A percentile compares a stretch with the other conserved stretches of the same genome.
Conservation (phyloP, 1,284 basidiomycete species). For the Apiotrichum montevideense region DNA sequence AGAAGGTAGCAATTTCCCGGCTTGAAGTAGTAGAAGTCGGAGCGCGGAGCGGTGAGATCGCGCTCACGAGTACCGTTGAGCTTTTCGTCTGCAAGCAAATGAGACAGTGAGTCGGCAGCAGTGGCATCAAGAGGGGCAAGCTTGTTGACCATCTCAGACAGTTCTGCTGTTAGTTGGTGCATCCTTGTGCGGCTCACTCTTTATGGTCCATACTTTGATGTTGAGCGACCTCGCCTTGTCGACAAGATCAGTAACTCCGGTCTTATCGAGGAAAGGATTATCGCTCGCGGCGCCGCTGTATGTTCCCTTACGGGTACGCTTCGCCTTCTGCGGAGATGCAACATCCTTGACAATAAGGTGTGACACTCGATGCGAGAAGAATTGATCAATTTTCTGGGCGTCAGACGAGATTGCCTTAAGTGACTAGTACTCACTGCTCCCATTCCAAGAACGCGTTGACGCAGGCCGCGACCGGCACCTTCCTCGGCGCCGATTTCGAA, state of each 20-base stretch:
- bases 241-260: constrained; percentile 55
- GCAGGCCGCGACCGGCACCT: constrained; percentile 52
- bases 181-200: constrained; percentile 55
- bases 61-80: constrained; percentile 82
- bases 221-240: constrained; percentile 68
- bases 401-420: not conserved
- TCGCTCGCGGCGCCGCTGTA: constrained; percentile 20
- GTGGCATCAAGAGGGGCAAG: constrained; percentile 50
- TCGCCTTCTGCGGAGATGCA: constrained; percentile 49
- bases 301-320: constrained; percentile 19
- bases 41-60: constrained; percentile 77
- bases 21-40: constrained; percentile 84
- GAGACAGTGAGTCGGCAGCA: constrained; percentile 43
- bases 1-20: constrained; percentile 73
- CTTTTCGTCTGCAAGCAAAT: constrained; percentile 78
- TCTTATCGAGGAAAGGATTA: constrained; percentile 44
- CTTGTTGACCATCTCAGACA: constrained; percentile 25
- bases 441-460: constrained; percentile 57
- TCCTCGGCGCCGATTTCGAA: constrained; percentile 57
- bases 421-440: constrained; percentile 61
- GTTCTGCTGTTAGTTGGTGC: constrained; percentile 22
- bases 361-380: constrained; percentile 77
- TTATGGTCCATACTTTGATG: constrained; percentile 82
- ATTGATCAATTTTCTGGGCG: constrained; percentile 58
- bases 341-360: constrained; percentile 60